Evolutionary conservation across 306 rosid genomes (phyloP), one percentile per base, ranked within the genome.

Genomic region (Lablab purpureus): DNA sequence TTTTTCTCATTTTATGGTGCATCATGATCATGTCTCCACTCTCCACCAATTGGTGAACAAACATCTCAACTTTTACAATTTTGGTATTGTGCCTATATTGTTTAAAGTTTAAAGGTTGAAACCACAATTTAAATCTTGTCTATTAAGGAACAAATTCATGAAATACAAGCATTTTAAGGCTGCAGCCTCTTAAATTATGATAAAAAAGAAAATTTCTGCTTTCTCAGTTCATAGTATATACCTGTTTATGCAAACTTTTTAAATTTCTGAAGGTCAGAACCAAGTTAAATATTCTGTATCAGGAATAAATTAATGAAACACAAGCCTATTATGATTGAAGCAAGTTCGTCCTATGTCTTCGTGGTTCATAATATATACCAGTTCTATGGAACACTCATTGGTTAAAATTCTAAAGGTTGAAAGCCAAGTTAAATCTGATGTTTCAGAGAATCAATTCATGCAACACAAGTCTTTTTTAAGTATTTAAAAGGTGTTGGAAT

Each of bases 381-480:
- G 15, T 67, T 54, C 30, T 25, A 45, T 45, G 56, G 22, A 43
- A 6, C 58, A 56, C 41, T 27, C 17, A 28, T 60, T 28, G 34
- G 37, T 3, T 58, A 59, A 23, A 60, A 28, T 28, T 28, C 41
- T 60, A 60, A 60, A 28, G 40, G 41, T 6, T 4, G 22, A 60
- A 56, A n/a, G 11, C 22, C 66, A 54, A 67, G 58, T 78, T 69
- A 55, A 55, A 47, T 66, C 47, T 51, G 23, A 10, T 19, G 14
- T 14, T 43, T 62, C 34, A 14, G 72, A 68, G 25, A 64, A 76
- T 62, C 52, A 76, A 25, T 46, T 54, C n/a, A 80, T 59, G 64
- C 22, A 22, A 77, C 18, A 43, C 9, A 25, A 80, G 27, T 18
- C 13, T 23, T 37, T 19, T n/a, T 11, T 22, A 46, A 60, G 18